These are phyloP conservation scores for Taphrina communis DNA, from an alignment of 1,139 yeast species.

Conservation along the genomic window DNA sequence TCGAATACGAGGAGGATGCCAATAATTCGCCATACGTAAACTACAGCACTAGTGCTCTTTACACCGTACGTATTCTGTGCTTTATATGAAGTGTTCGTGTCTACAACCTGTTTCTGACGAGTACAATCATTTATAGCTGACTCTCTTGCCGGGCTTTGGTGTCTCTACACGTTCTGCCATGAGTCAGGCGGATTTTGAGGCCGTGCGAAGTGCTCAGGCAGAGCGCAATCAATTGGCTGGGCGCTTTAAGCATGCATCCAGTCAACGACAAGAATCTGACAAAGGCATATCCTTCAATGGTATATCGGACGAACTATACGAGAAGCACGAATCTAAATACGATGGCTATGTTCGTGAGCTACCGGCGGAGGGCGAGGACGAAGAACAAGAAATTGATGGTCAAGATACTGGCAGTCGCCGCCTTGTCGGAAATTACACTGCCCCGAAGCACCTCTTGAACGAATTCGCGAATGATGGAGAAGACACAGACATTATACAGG, in stretches of 20 bases:
- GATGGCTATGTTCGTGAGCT: conserved; percentile 32
- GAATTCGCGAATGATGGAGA: conserved; percentile 50
- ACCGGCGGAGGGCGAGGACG: conserved; percentile 6
- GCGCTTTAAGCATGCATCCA: conserved; percentile 2
- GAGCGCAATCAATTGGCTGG: conserved; percentile 22
- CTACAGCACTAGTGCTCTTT: too few relatives aligned
- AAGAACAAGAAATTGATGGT: conserved; percentile 14
- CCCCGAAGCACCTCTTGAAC: conserved; percentile 49
- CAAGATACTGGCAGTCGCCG: conserved; percentile 16
- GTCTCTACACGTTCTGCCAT: neutral
- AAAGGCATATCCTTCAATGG: conserved; percentile 35
- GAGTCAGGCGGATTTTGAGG: conserved; percentile 27
- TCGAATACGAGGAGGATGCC: neutral
- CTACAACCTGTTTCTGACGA: too few relatives aligned
- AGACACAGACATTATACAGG: conserved; percentile 42
- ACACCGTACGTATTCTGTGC: too few relatives aligned
- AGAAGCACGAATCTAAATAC: conserved; percentile 21
- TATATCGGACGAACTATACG: conserved; percentile 28
- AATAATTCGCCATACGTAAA: neutral
- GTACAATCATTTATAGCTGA: too few relatives aligned
- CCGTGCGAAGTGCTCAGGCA: conserved; percentile 24
- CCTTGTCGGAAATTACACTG: conserved; percentile 52
- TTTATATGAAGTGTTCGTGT: too few relatives aligned
- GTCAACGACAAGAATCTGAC: conserved; percentile 3
- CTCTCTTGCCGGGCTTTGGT: too few relatives aligned